These are phyloP conservation scores for Pyrus communis DNA, from an alignment of 306 rosid species.

Conservation along the genomic window DNA sequence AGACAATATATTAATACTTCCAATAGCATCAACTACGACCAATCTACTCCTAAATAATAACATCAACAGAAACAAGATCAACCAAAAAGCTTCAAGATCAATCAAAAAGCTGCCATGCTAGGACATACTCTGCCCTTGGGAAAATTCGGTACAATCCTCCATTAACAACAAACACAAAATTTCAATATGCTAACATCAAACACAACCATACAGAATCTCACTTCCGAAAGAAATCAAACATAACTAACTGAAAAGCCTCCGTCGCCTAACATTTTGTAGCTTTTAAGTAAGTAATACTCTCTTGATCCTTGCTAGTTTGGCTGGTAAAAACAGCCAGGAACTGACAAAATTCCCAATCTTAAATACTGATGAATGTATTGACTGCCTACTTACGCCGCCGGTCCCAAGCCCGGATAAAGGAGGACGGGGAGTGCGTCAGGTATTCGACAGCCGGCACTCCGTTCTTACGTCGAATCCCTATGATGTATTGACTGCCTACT, in stretches of 20 bases:
- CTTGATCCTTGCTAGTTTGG: neutral
- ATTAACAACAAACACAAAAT: neutral
- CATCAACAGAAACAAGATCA: neutral
- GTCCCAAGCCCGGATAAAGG: too few relatives aligned
- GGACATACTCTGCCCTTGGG: neutral
- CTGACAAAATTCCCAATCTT: neutral
- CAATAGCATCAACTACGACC: neutral
- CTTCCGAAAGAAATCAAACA: neutral
- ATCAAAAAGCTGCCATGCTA: neutral
- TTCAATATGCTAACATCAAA: neutral
- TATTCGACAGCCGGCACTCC: too few relatives aligned
- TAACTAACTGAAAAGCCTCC: neutral
- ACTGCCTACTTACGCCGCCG: neutral
- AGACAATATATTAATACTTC: neutral
- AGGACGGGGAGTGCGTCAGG: too few relatives aligned
- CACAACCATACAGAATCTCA: neutral
- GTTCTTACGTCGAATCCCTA: too few relatives aligned
- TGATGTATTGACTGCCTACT: neutral
- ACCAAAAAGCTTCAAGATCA: neutral
- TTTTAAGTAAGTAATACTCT: neutral
- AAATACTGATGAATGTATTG: neutral
- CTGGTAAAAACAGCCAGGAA: neutral
- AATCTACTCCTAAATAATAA: neutral
- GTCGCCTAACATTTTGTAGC: neutral
- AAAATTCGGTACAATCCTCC: neutral